Conservation (phyloP, 495 filamentous ascomycete genomes). For the Penicillium taxi region DNA sequence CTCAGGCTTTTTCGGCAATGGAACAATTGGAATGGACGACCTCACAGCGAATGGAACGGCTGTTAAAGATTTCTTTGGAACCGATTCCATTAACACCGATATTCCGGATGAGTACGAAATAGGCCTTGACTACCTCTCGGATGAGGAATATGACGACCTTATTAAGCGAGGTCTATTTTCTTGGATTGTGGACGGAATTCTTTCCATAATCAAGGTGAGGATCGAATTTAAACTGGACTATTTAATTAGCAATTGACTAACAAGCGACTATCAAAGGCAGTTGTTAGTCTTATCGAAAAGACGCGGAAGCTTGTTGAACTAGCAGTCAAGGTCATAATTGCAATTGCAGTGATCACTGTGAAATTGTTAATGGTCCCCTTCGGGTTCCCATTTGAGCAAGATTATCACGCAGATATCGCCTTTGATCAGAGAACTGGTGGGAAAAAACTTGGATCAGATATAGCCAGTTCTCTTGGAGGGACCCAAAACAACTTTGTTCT, state of each 20-base stretch:
- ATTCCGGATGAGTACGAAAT: not conserved
- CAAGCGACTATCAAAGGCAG: not conserved
- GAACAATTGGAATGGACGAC: not conserved
- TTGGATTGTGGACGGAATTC: constrained; percentile 1
- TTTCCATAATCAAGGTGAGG: not conserved
- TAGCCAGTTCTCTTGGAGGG: not conserved
- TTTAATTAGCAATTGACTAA: not conserved
- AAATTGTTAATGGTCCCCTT: not conserved
- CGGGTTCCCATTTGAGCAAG: constrained; percentile 3
- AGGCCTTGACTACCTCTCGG: not conserved
- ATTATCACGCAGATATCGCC: constrained; percentile 1
- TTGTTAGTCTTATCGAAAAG: not conserved
- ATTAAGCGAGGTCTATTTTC: not conserved
- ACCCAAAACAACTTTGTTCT: not conserved
- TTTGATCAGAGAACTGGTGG: not conserved
- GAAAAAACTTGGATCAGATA: not conserved
- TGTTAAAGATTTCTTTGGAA: not conserved
- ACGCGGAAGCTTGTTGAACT: not conserved
- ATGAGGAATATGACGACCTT: not conserved
- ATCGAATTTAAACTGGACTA: too few relatives aligned
- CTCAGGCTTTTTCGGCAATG: too few relatives aligned
- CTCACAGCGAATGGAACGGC: not conserved
- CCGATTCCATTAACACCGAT: not conserved
- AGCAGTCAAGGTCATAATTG: not conserved
- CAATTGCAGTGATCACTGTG: not conserved